Evolutionary conservation across 2,329 filamentous ascomycete species (phyloP), one percentile per base, ranked within the genome.

Genomic region (Graphilbum ipis-grandicollis): DNA sequence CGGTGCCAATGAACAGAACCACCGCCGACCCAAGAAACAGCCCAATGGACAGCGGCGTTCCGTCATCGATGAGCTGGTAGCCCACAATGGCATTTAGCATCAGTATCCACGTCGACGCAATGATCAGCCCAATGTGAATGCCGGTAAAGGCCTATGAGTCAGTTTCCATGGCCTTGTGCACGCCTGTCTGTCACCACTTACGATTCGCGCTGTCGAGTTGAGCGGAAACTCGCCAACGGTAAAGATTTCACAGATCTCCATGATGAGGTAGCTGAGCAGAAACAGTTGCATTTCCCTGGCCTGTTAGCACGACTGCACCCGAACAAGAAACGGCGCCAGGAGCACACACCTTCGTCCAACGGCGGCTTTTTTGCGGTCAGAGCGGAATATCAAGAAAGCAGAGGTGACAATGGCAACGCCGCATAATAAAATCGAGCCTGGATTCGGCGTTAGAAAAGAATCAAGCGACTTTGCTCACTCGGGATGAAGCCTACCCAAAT

Each of bases 171-270:
- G n/a, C n/a, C n/a, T n/a, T n/a, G n/a, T n/a, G n/a, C n/a, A n/a
- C n/a, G n/a, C n/a, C n/a, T n/a, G 9, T n/a, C 5, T 25, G 23
- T 25, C 12, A 25, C 8, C 26, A 28, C 76, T 45, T 67, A 80
- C 84, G 49, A 81, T 68, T 53, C 85, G 75, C 40, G 82, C 79
- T 35, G 60, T 71, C 36, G 66, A 60, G 46, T 71, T 62, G 17
- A 94, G 60, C 3, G 88, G 85, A 49, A 98, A 88, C 22, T 78
- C 81, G 47, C 90, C 90, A 26, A 96, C 75, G 0, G 85, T 86
- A 60, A 98, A 94, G 50, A 98, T 93, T 56, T 96, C 90, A 59
- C 86, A 94, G 50, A 98, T 81, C 49, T 81, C 75, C 42, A 96
- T 75, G 40, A 96, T 58, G 39, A 93, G 79, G 55, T 84, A 98